Base-by-base conservation (phyloP, 108 stramenopile genomes). In the Nitzschia palea region DNA sequence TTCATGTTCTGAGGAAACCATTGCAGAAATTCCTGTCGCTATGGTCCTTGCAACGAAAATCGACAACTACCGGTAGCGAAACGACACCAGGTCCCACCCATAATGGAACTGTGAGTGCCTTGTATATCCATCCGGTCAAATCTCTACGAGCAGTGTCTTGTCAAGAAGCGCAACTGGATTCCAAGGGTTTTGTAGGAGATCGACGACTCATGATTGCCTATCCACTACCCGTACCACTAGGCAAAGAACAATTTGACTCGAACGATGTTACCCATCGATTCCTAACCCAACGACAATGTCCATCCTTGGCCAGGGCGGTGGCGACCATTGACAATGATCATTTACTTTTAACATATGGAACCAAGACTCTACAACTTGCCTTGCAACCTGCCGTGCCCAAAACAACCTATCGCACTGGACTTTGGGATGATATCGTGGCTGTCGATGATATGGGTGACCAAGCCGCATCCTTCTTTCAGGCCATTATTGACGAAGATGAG, bases 361-460 rank as follows among this genome's bases (percentile, higher is more conserved):
- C 3, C 15, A 60, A n/a, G 32, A 60, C 35, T 18, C 5, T 60
- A 14, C 20, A 31, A 32, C 63, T 29, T 25, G 22, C 34, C 33
- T 4, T 42, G 55, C 23, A 20, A 22, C 36, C 51, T n/a, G 47
- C 26, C 22, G 26, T 9, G 35, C 76, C 29, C 20, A 47, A 47
- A 48, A 31, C 28, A 29, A 44, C 62, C 1, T 86, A 79, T 55
- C 51, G 34, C 9, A 86, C 88, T 26, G 80, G 83, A 9, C 20
- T 90, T 9, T 90, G 92, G 89, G 76, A 74, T 51, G 86, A 90
- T 69, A 44, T 60, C 12, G 80, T 90, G 0, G 44, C 44, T 44
- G 87, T 90, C 9, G 76, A 74, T 1, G 92, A 93, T 74, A 62
- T 90, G 55, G 92, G 92, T 20, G 87, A 93, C 50, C 78, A 79